Conservation (phyloP, 805 yeast species). For the Yamadazyma philogaea region DNA sequence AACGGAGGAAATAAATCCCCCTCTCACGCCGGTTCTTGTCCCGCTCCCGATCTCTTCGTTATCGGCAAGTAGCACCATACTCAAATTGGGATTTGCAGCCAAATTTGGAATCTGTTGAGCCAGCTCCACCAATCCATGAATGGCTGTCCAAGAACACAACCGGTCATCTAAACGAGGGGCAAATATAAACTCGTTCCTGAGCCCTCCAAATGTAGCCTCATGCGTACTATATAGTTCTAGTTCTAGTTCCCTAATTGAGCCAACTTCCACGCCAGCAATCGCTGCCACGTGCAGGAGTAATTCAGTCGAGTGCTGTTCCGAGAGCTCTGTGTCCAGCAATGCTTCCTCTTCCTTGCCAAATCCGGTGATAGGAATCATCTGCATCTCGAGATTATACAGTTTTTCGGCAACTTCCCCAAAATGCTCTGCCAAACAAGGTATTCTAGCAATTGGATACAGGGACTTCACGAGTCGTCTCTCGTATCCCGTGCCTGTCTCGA, state of each 20-base stretch:
- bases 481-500: slow-evolving; percentile 35
- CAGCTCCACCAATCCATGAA: slow-evolving; percentile 30
- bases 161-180: slow-evolving; percentile 43
- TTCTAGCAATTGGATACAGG: slow-evolving; percentile 71
- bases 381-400: slow-evolving; percentile 65
- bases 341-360: slow-evolving; percentile 22
- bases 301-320: slow-evolving; percentile 23
- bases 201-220: slow-evolving; percentile 35
- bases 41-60: slow-evolving; percentile 43
- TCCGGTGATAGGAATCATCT: slow-evolving; percentile 77
- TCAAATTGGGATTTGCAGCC: slow-evolving; percentile 25
- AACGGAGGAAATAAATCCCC: slow-evolving; percentile 24
- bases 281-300: slow-evolving; percentile 32
- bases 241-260: slow-evolving; percentile 29
- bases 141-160: slow-evolving; percentile 37
- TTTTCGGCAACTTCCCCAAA: slow-evolving; percentile 66
- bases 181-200: slow-evolving; percentile 33
- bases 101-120: slow-evolving; percentile 16
- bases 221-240: slow-evolving; percentile 38
- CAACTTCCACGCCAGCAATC: slow-evolving; percentile 20
- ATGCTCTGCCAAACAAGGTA: slow-evolving; percentile 85
- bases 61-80: slow-evolving; percentile 34
- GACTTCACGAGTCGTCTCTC: slow-evolving; percentile 48
- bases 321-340: not conserved
- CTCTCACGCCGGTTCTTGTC: slow-evolving; percentile 39